phyloP scores from a whole-genome alignment of 169 alveolate genomes.

The Cryptosporidium baileyi region DNA sequence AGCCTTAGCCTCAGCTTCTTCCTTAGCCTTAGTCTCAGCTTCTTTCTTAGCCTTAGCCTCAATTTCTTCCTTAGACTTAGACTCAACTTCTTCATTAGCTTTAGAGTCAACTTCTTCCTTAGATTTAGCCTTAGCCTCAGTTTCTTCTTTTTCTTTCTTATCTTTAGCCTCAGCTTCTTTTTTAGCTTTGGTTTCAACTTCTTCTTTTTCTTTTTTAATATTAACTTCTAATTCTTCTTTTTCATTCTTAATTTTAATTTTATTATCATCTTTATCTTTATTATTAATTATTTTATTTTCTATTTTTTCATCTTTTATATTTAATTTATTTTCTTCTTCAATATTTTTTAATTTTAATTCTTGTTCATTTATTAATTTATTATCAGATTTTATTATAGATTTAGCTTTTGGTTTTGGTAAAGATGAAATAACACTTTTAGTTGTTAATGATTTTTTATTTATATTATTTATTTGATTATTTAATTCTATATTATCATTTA shows the following conservation, averaged over 20 bases:
- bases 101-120: neutral
- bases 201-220: neutral
- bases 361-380: neutral
- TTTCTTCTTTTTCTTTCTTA: neutral
- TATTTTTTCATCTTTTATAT: neutral
- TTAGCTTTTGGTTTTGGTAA: conserved; percentile 48
- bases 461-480: neutral
- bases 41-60: neutral
- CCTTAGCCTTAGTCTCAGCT: neutral
- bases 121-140: neutral
- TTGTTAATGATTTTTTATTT: neutral
- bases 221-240: neutral
- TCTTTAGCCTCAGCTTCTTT: neutral
- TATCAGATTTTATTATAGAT: neutral
- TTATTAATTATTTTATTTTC: neutral
- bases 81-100: neutral
- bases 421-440: conserved; percentile 12
- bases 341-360: too few species aligned
- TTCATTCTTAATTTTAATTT: neutral
- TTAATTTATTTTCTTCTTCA: neutral
- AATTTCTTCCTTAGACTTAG: neutral
- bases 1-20: neutral
- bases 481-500: neutral
- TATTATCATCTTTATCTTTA: neutral
- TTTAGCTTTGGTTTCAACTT: neutral